Evolutionary conservation across 768 basidiomycete species (phyloP).

Genomic region (Pulveroboletus sp.): DNA sequence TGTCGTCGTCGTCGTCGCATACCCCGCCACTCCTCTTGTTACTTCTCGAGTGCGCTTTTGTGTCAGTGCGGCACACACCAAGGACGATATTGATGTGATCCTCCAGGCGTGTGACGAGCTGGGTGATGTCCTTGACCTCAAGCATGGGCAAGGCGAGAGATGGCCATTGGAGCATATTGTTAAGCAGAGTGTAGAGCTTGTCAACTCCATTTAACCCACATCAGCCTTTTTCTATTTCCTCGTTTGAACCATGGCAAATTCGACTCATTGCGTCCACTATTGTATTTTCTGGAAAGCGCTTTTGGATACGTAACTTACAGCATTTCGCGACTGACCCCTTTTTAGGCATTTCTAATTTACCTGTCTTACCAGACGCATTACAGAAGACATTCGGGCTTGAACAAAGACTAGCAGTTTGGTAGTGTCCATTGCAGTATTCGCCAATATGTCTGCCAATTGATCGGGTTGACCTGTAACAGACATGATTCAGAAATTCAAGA

Average conservation of each 20-base stretch:
- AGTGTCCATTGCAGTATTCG: too few relatives aligned
- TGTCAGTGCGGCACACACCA: conserved; percentile 91
- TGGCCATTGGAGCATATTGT: conserved; percentile 79
- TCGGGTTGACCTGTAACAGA: too few relatives aligned
- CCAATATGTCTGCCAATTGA: too few relatives aligned
- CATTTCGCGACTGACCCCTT: conserved; percentile 10
- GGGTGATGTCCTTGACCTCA: conserved; percentile 85
- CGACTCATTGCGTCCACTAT: neutral
- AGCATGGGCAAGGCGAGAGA: conserved; percentile 66
- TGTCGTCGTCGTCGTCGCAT: conserved; percentile 84
- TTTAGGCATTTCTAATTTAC: conserved; percentile 15
- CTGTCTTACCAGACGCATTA: conserved; percentile 15
- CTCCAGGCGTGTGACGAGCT: conserved; percentile 88
- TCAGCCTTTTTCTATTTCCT: neutral
- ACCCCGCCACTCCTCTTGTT: conserved; percentile 86
- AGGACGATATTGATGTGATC: conserved; percentile 88
- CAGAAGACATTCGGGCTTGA: too few relatives aligned
- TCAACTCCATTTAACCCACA: conserved; percentile 31
- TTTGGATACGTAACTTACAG: conserved; percentile 25
- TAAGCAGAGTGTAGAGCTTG: conserved; percentile 70
- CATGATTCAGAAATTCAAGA: too few relatives aligned
- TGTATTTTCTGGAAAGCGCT: conserved; percentile 6
- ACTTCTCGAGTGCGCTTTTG: conserved; percentile 91
- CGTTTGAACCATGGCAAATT: neutral
- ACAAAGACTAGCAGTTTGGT: too few relatives aligned